These are phyloP conservation scores for Picea mariana DNA, from an alignment of 83 land plant genomes.

Conservation along the genomic window DNA sequence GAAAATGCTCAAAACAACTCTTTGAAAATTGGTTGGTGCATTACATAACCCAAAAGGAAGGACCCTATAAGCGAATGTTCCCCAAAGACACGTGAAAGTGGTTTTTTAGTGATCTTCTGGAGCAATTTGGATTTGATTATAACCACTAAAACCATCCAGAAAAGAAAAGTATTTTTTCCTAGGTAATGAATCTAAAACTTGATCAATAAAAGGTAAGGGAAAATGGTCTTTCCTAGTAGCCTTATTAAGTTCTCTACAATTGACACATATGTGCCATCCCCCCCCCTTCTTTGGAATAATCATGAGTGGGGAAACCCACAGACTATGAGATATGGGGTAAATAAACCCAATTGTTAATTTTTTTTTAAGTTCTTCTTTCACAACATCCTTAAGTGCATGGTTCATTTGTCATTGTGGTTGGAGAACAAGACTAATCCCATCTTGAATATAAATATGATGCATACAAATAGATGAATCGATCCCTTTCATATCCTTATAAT, in stretches of 20 bases:
- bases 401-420: background rate
- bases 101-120: background rate
- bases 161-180: background rate
- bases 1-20: too few species aligned
- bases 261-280: too few species aligned
- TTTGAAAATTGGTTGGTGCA: background rate
- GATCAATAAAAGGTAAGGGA: background rate
- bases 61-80: background rate
- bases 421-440: background rate
- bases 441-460: too few species aligned
- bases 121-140: too few species aligned
- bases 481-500: too few species aligned
- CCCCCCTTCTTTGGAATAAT: background rate
- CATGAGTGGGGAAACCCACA: background rate
- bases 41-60: background rate
- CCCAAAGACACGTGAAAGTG: background rate
- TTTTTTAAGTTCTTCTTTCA: background rate
- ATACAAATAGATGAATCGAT: too few species aligned
- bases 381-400: background rate
- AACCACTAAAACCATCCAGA: background rate
- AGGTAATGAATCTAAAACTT: background rate
- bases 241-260: background rate
- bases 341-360: background rate
- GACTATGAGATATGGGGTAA: background rate
- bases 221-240: background rate